Conservation (phyloP, 2,329 filamentous ascomycete genomes). For the Dothidotthia symphoricarpi region DNA sequence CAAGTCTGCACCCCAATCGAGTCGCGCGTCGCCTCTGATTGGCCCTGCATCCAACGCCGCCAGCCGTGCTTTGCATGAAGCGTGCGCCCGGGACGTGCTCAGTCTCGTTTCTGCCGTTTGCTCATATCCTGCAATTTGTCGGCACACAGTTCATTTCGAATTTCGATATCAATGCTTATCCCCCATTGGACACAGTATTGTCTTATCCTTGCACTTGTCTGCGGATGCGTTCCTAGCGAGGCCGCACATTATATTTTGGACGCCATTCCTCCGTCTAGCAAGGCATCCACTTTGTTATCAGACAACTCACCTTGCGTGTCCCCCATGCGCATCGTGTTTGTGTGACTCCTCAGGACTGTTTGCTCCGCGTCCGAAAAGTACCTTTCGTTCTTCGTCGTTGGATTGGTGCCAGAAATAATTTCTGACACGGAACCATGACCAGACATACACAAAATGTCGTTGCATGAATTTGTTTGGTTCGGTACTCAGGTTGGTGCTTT, state of each 20-base stretch:
- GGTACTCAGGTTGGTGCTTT: background rate
- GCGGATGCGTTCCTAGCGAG: constrained; percentile 27
- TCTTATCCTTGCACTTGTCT: constrained; percentile 20
- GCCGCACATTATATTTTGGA: constrained; percentile 29
- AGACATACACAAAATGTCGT: background rate
- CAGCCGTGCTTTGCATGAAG: constrained; percentile 38
- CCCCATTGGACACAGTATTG: constrained; percentile 30
- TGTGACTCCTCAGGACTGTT: constrained; percentile 30
- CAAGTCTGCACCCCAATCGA: constrained; percentile 26
- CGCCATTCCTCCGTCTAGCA: constrained; percentile 19
- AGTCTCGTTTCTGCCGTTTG: constrained; percentile 30
- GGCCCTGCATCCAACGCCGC: constrained; percentile 32
- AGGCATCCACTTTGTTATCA: constrained; percentile 27
- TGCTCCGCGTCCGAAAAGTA: constrained; percentile 29
- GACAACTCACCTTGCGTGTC: constrained; percentile 42
- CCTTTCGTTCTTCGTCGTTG: constrained; percentile 1
- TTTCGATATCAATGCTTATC: constrained; percentile 23
- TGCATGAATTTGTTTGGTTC: too few species aligned
- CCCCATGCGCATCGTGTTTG: constrained; percentile 23
- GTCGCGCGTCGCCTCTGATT: constrained; percentile 22
- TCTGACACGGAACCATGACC: background rate
- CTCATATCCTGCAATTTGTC: constrained; percentile 34
- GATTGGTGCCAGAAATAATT: constrained; percentile 1
- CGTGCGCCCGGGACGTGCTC: constrained; percentile 20
- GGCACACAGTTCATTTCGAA: constrained; percentile 39